Base-by-base conservation (phyloP, 192 early-diverging fungal species). In the Dissophora ornata region DNA sequence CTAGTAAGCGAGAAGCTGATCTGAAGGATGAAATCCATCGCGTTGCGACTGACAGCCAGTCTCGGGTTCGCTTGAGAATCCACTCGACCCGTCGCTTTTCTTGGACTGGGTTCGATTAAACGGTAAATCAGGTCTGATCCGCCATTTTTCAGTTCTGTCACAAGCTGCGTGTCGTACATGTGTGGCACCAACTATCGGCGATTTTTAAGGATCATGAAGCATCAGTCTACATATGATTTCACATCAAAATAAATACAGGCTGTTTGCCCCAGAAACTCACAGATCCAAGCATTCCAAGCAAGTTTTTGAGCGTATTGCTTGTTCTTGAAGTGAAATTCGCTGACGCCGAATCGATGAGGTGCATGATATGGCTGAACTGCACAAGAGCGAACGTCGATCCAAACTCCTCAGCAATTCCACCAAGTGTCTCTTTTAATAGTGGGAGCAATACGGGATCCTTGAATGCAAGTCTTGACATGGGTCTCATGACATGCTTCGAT, bases 361-460 rank as follows among this genome's bases (percentile, higher is more conserved):
- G 62, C 36, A 86, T 84, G 26, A 86, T 80, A 50, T 88, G 83
- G 1, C 79, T 65, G 36, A 84, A 84, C 46, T 88, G 87, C 10
- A 88, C 69, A 5, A 83, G 47, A 0, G 82, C 82, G 71, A 88
- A 88, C 1, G 87, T 86, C n/a, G 81, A 83, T 16, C 87, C 87
- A 80, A 88, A 88, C 22, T 78, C 68, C 3, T 64, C 48, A 42
- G 78, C 78, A 24, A 88, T 86, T 10, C 69, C 71, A 18, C 80
- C 57, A 2, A 84, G 52, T 12, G 84, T 79, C 15, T 80, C 65
- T 44, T 80, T 57, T 6, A 85, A 24, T 18, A 82, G 47, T 1
- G 73, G 64, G 18, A 81, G 49, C 11, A 75, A 67, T 2, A 67
- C 25, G 28, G 79, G 73, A 41, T 86, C 85, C 44, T 82, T 81